Base-by-base conservation (phyloP, 2,329 filamentous ascomycete genomes). In the Arthrobotrys entomopaga region DNA sequence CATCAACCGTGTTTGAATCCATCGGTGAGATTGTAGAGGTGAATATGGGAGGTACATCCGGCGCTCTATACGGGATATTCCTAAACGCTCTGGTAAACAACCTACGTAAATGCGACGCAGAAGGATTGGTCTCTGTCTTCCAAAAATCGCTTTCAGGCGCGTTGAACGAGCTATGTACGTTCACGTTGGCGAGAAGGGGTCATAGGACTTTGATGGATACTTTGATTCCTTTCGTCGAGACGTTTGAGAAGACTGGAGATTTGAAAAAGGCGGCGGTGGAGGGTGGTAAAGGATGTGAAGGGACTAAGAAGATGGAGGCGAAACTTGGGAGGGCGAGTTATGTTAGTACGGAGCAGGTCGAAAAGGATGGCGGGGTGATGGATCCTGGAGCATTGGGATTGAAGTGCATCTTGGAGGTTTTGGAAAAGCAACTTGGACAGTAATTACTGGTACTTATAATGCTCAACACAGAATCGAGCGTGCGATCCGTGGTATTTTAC, bases 351-450 rank as follows among this genome's bases (percentile, higher is more conserved):
- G 85, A 85, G 49, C 83, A 83, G 2, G 86, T 83, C 65, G 83
- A 85, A 70, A 84, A 83, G 63, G 70, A 76, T 50, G 65, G 61
- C 38, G 69, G 63, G n/a, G 87, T 90, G 3, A 89, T 89, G 2
- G 89, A 91, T 80, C 89, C 89, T 0, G 89, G 89, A 29, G 89
- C 89, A 3, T 88, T 89, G 83, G 89, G 88, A n/a, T 84, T 89
- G 22, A 88, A 88, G 8, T 34, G 38, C 38, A 65, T 64, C 42
- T 56, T n/a, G 50, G 75, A 57, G 77, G 84, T 75, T 82, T 81
- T 16, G 64, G 77, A 20, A 80, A 80, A 56, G 79, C 82, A 66
- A 22, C 16, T 73, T 1, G 49, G 13, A 13, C 3, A 46, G 42
- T 34, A 10, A 34, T 34, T 34, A 34, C 7, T 7, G 29, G 6